Conservation (phyloP, 2,329 filamentous ascomycete genomes). For the Teratosphaeria destructans region DNA sequence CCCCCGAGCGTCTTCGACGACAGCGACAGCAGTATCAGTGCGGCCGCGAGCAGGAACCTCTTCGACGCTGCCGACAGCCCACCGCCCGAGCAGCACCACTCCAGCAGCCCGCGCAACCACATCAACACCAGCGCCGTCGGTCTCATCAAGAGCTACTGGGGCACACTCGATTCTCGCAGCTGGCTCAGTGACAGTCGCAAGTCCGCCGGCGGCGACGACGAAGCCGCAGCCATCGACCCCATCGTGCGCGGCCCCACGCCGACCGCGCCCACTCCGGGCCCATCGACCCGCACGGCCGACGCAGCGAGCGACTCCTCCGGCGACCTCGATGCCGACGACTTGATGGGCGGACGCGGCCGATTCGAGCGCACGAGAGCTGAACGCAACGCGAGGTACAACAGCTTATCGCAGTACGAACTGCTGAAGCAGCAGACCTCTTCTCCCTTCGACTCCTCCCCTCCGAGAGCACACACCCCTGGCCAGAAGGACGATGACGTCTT, state of each 20-base stretch:
- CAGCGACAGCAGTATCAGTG: not conserved
- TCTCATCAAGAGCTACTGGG: not conserved
- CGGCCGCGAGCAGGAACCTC: not conserved
- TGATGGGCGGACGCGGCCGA: constrained; percentile 15
- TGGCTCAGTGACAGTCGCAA: not conserved
- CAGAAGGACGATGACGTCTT: not conserved
- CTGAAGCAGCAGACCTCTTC: not conserved
- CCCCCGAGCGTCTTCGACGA: not conserved
- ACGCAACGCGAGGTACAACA: constrained; percentile 20
- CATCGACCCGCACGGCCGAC: too few species aligned
- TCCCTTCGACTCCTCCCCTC: not conserved
- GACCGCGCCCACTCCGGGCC: not conserved
- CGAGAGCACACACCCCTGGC: not conserved
- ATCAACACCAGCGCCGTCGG: not conserved
- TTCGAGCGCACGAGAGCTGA: constrained; percentile 18
- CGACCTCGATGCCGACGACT: not conserved
- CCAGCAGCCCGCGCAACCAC: not conserved
- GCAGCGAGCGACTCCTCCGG: not conserved
- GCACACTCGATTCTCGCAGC: not conserved
- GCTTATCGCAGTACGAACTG: constrained; percentile 4
- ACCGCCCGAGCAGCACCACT: not conserved
- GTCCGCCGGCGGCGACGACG: not conserved
- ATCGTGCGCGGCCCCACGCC: not conserved
- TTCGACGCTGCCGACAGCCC: not conserved
- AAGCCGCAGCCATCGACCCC: not conserved